Percentiles rank a stretch among this genome's conserved stretches.
These are phyloP conservation scores for Cystobasidium onofrii DNA, from an alignment of 768 basidiomycete species.

Conservation along the genomic window DNA sequence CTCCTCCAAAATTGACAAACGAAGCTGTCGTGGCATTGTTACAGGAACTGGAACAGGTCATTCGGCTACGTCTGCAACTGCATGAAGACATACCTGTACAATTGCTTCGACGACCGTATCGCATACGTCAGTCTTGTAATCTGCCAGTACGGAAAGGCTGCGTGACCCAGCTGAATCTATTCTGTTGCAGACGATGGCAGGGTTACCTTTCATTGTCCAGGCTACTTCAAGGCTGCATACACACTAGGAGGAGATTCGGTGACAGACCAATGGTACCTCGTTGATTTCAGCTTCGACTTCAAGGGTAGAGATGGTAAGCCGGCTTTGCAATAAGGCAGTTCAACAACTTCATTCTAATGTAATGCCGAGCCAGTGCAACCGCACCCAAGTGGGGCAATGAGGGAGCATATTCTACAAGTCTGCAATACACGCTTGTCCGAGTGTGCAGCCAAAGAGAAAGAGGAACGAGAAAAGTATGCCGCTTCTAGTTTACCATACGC, in stretches of 20 bases:
- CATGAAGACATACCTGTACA: conserved; percentile 24
- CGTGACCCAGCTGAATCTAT: background rate
- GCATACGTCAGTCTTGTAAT: conserved; percentile 9
- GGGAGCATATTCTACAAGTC: conserved; percentile 26
- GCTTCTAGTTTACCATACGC: background rate
- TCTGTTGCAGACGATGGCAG: conserved; percentile 59
- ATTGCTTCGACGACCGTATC: background rate
- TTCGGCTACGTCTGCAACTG: conserved; percentile 34
- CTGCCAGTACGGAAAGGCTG: background rate
- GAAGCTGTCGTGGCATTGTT: conserved; percentile 8
- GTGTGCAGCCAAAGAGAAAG: background rate
- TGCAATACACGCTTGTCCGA: conserved; percentile 12
- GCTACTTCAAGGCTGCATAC: conserved; percentile 65
- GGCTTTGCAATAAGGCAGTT: background rate
- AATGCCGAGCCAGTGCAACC: background rate
- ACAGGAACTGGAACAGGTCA: conserved; percentile 28
- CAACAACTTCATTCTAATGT: conserved; percentile 35
- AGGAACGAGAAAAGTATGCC: background rate
- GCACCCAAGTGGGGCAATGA: conserved; percentile 1
- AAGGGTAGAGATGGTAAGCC: conserved; percentile 46
- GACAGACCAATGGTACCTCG: conserved; percentile 61
- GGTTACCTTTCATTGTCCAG: conserved; percentile 63
- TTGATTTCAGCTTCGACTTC: conserved; percentile 57
- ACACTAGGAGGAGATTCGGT: conserved; percentile 63
- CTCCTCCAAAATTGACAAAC: background rate